phyloP scores from a whole-genome alignment of 306 rosid species.

The apple (Malus domestica) region DNA sequence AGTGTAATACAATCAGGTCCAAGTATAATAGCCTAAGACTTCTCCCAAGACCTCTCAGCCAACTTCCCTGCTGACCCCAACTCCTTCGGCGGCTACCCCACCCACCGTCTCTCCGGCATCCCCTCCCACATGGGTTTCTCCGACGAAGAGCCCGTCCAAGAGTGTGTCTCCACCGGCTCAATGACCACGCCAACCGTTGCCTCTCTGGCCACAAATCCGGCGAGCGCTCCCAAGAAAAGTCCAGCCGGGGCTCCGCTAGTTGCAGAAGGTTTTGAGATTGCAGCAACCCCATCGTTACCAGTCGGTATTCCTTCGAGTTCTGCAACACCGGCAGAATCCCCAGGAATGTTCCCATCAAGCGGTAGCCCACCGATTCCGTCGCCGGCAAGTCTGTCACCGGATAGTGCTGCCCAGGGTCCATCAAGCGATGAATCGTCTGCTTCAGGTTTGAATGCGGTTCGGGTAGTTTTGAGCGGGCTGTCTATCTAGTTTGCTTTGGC shows the following conservation, averaged over 20 bases:
- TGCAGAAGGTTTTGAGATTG: constrained; percentile 31
- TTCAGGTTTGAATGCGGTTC: constrained; percentile 27
- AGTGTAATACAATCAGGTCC: too few relatives aligned
- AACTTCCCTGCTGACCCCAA: background rate
- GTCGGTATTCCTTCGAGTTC: background rate
- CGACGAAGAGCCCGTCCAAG: constrained; percentile 37
- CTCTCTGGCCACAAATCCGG: constrained; percentile 19
- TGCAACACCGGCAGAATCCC: constrained; percentile 30
- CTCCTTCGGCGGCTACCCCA: constrained; percentile 19
- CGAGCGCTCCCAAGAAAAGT: constrained; percentile 19
- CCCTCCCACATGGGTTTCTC: constrained; percentile 29
- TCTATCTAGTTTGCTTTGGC: constrained; percentile 42
- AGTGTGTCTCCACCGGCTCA: constrained; percentile 30
- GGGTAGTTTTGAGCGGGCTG: constrained; percentile 30
- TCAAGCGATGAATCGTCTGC: constrained; percentile 41
- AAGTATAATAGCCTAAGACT: too few relatives aligned
- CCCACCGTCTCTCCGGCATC: constrained; percentile 18
- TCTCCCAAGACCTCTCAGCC: too few relatives aligned
- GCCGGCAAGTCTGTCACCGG: constrained; percentile 50
- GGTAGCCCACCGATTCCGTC: constrained; percentile 37
- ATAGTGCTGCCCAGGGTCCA: constrained; percentile 25
- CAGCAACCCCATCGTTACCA: constrained; percentile 14
- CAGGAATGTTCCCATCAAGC: constrained; percentile 43
- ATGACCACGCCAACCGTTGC: constrained; percentile 36
- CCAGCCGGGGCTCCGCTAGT: constrained; percentile 26